Base-by-base conservation (phyloP, 2,329 filamentous ascomycete species). In the Aspergillus puulaauensis region DNA sequence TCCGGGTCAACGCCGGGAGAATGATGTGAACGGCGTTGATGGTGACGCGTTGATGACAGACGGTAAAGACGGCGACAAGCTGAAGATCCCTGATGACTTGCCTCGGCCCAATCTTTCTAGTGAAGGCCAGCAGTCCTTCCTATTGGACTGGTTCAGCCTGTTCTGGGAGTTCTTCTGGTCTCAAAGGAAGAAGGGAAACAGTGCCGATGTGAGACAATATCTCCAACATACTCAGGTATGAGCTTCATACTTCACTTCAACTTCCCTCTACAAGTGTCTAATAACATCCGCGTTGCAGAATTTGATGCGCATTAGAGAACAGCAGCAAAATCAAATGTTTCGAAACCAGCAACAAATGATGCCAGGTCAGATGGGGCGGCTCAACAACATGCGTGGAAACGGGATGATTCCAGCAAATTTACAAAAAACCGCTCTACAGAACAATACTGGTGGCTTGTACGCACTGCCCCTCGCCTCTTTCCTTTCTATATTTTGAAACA, bases 131-230 rank as follows among this genome's bases (percentile, higher is more conserved):
- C 68, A 90, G 85, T 61, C 90, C 24, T 98, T 99, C 70, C 81
- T 99, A n/a, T 89, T 91, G 66, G 95, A 98, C 70, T 99, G 95
- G 95, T 99, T 96, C 80, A 91, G 88, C 70, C 84, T 97, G 52
- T 99, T 99, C 75, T 98, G 92, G 92, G 95, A 99, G 69, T 91
- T 98, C 66, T 96, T 90, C 76, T 87, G 87, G 70, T 91, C 91
- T 56, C 90, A 93, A 71, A 89, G 91, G 69, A 85, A 83, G 68
- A 88, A 86, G 73, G 85, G 84, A 54, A 83, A 83, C 56, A 87
- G 82, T 70, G 75, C 79, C 24, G 83, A 84, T 59, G 87, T 91
- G 47, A 83, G 83, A 62, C 86, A 90, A 78, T 96, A 96, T 74
- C 85, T 96, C 57, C 79, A 83, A 59, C 90, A 96, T 70, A 92